Conservation (phyloP, 2,329 filamentous ascomycete species). For the Tympanopsis confertula region DNA sequence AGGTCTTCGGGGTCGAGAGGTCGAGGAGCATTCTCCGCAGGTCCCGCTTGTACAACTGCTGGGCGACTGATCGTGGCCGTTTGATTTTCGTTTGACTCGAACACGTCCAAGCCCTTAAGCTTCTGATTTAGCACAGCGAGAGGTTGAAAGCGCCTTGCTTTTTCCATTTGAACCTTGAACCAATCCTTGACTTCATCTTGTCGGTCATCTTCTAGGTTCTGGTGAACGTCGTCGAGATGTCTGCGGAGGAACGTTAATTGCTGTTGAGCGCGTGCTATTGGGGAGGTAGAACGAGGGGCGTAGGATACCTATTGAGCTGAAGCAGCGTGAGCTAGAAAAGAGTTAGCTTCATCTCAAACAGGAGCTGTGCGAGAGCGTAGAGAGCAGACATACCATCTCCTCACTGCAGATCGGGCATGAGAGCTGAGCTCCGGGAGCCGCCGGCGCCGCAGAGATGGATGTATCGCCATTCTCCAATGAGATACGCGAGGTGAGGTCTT, state of each 20-base stretch:
- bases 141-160: conserved; percentile 65
- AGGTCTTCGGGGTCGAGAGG: conserved; percentile 41
- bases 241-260: conserved; percentile 22
- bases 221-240: conserved; percentile 64
- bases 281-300: conserved; percentile 5
- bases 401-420: conserved; percentile 67
- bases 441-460: conserved; percentile 23
- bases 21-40: conserved; percentile 10
- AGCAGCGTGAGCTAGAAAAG: conserved; percentile 49
- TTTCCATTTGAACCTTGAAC: conserved; percentile 66
- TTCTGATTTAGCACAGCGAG: conserved; percentile 66
- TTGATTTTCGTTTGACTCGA: conserved; percentile 58
- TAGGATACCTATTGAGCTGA: conserved; percentile 51
- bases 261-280: conserved; percentile 10
- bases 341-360: conserved; percentile 8
- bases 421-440: conserved; percentile 44
- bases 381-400: conserved; percentile 51
- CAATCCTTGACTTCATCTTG: conserved; percentile 71
- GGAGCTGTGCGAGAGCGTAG: neutral
- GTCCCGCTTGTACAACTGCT: conserved; percentile 11
- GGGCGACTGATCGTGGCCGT: conserved; percentile 16
- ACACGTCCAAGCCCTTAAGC: conserved; percentile 63
- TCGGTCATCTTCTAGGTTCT: conserved; percentile 59
- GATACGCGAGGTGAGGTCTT: conserved; percentile 53
- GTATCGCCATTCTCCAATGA: conserved; percentile 46